phyloP scores from a whole-genome alignment of 805 yeast species.

The Metschnikowia noctiluminum region DNA sequence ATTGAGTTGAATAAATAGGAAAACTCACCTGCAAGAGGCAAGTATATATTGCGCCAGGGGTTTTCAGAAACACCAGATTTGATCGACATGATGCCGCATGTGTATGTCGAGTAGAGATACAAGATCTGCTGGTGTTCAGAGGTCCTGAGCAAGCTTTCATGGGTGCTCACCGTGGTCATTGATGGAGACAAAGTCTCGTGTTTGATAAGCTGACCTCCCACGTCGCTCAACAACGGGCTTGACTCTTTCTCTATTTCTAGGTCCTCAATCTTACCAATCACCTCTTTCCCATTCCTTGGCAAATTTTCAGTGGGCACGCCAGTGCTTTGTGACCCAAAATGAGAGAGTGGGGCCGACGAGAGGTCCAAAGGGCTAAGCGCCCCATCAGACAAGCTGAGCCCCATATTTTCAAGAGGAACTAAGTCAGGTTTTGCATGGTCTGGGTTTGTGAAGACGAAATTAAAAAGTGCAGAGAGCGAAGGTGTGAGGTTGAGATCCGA shows the following conservation, averaged over 20 bases:
- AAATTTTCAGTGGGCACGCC: background rate
- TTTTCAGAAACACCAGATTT: slow-evolving; percentile 63
- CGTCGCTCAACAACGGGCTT: slow-evolving; percentile 4
- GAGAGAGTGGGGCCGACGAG: slow-evolving; percentile 1
- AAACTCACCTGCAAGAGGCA: slow-evolving; percentile 55
- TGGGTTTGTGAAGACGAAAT: slow-evolving; percentile 30
- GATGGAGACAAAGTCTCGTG: slow-evolving; percentile 13
- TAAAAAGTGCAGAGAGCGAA: slow-evolving; percentile 36
- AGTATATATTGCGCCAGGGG: slow-evolving; percentile 59
- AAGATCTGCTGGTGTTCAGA: slow-evolving; percentile 37
- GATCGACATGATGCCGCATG: slow-evolving; percentile 53
- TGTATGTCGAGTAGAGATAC: slow-evolving; percentile 33
- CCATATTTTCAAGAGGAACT: slow-evolving; percentile 9
- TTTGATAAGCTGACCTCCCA: slow-evolving; percentile 9
- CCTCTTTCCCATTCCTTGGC: background rate
- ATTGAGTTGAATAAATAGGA: slow-evolving; percentile 59
- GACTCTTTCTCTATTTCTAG: background rate
- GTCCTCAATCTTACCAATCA: background rate
- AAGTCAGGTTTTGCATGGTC: slow-evolving; percentile 13
- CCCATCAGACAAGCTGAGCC: slow-evolving; percentile 7
- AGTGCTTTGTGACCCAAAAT: background rate
- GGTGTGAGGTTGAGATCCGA: slow-evolving; percentile 32
- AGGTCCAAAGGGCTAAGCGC: slow-evolving; percentile 28
- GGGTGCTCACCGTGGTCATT: slow-evolving; percentile 5
- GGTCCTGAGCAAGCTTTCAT: slow-evolving; percentile 18